These are phyloP conservation scores for Mycena capillaripes DNA, from an alignment of 768 basidiomycete species.

Conservation along the genomic window DNA sequence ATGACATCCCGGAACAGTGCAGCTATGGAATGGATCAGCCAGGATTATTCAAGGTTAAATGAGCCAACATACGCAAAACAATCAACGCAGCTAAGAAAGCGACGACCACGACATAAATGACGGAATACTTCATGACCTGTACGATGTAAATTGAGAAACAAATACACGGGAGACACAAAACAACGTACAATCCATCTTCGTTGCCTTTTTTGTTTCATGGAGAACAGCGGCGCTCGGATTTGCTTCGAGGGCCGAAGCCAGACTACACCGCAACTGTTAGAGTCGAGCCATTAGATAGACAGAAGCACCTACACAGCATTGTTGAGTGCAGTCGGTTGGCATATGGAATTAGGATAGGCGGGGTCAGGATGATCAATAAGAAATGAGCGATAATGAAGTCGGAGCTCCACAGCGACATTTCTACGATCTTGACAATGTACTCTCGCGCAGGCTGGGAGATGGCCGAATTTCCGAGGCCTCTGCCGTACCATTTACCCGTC, in stretches of 20 bases:
- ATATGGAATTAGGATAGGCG: conserved; percentile 88
- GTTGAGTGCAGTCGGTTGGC: conserved; percentile 92
- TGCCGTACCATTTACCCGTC: conserved; percentile 98
- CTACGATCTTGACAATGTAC: conserved; percentile 98
- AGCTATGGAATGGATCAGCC: conserved; percentile 59
- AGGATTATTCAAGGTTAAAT: conserved; percentile 2
- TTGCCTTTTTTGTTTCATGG: conserved; percentile 93
- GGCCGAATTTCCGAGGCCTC: conserved; percentile 91
- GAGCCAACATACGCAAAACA: conserved; percentile 75
- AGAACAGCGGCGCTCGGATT: conserved; percentile 93
- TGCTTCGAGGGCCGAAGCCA: conserved; percentile 97
- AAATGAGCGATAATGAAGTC: conserved; percentile 93
- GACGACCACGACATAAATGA: conserved; percentile 85
- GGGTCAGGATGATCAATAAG: conserved; percentile 88
- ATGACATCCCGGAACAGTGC: conserved; percentile 86
- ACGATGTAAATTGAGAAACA: conserved; percentile 22
- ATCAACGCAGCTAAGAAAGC: conserved; percentile 86
- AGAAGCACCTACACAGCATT: conserved; percentile 80
- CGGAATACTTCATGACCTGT: conserved; percentile 86
- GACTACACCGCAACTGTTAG: conserved; percentile 60
- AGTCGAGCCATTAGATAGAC: conserved; percentile 1
- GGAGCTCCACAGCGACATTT: conserved; percentile 96
- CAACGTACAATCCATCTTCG: conserved; percentile 87
- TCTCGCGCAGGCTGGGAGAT: conserved; percentile 97
- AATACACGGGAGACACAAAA: conserved; percentile 8